Conservation (phyloP, 2,329 filamentous ascomycete species). For the Scedosporium aurantiacum region DNA sequence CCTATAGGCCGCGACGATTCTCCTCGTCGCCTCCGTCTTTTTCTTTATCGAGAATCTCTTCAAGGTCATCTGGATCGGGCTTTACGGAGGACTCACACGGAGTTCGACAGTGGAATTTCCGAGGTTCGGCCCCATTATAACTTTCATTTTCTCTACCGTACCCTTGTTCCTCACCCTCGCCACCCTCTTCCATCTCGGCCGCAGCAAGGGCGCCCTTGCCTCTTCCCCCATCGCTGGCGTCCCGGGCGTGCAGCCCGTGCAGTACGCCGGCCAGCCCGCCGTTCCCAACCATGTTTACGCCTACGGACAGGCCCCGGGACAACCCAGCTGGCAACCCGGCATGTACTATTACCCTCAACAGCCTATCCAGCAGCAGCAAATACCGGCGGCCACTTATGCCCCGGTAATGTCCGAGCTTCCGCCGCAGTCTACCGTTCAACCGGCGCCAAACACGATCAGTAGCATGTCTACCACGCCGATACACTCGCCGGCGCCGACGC, state of each 20-base stretch:
- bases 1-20: neutral
- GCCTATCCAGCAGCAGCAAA: neutral
- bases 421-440: constrained; percentile 1
- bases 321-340: neutral
- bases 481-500: no score
- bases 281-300: neutral
- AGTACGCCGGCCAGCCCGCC: neutral
- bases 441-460: neutral
- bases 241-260: neutral
- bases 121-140: neutral
- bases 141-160: constrained; percentile 11
- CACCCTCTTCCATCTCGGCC: constrained; percentile 17
- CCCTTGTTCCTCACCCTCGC: constrained; percentile 14
- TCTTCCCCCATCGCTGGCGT: constrained; percentile 13
- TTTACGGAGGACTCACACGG: neutral
- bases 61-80: constrained; percentile 24
- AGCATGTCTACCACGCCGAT: constrained; percentile 1
- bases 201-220: constrained; percentile 15
- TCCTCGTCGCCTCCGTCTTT: constrained; percentile 2
- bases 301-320: neutral
- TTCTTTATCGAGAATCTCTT: constrained; percentile 32
- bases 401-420: constrained; percentile 3
- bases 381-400: neutral
- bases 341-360: constrained; percentile 3
- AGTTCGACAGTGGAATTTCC: neutral